Evolutionary conservation across 495 filamentous ascomycete genomes (phyloP).

Genomic region (Xylaria longipes): DNA sequence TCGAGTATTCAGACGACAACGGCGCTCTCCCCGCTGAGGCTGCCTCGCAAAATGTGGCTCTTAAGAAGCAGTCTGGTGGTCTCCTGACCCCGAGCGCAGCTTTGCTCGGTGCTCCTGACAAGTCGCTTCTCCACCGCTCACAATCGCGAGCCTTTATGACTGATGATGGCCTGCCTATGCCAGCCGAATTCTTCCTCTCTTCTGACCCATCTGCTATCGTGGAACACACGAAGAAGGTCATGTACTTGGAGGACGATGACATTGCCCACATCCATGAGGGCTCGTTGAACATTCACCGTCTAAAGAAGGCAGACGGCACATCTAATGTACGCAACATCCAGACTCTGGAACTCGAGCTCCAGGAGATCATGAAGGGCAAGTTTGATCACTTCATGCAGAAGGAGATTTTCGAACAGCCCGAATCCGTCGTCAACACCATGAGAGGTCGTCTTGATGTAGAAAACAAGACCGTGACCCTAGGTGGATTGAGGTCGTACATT

Average conservation of each 20-base stretch:
- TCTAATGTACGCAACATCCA: constrained; percentile 97
- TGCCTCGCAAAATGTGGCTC: constrained; percentile 93
- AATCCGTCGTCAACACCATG: constrained; percentile 99
- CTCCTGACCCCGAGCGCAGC: constrained; percentile 69
- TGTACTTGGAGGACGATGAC: constrained; percentile 99
- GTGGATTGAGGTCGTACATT: constrained; percentile 94
- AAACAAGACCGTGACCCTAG: constrained; percentile 93
- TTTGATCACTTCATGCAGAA: constrained; percentile 99
- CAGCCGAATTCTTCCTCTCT: constrained; percentile 98
- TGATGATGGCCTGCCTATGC: constrained; percentile 94
- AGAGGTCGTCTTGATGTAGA: constrained; percentile 92
- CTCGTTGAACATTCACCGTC: constrained; percentile 96
- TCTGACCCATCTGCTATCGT: constrained; percentile 98
- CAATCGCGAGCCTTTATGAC: constrained; percentile 98
- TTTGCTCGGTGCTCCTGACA: constrained; percentile 87
- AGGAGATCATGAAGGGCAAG: constrained; percentile 99
- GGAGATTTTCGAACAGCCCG: constrained; percentile 99
- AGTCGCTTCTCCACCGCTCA: constrained; percentile 95
- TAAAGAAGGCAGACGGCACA: constrained; percentile 94
- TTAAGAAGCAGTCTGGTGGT: constrained; percentile 76
- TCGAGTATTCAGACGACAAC: constrained; percentile 88
- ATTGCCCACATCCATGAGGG: constrained; percentile 99
- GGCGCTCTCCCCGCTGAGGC: constrained; percentile 87
- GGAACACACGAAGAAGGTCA: constrained; percentile 99
- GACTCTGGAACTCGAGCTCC: constrained; percentile 96